These are phyloP conservation scores for Fallopia convolvulus DNA, from an alignment of 148 eudicot genomes.

Conservation along the genomic window DNA sequence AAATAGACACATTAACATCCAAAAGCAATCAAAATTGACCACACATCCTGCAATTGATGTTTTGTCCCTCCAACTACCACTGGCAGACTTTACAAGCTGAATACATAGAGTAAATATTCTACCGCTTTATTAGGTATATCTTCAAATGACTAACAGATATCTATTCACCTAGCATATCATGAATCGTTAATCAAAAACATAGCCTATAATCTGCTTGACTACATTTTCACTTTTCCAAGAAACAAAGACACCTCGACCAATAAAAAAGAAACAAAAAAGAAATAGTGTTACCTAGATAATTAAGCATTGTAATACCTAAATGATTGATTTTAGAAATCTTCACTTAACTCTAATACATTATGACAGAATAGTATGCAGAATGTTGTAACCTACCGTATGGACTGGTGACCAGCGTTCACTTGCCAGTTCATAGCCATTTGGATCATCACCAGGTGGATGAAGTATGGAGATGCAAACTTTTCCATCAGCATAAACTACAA, in stretches of 20 bases:
- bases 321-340: background rate
- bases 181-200: background rate
- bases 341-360: background rate
- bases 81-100: background rate
- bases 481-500: conserved; percentile 80
- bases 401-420: conserved; percentile 99
- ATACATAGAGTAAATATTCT: background rate
- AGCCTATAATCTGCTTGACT: background rate
- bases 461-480: conserved; percentile 96
- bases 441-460: conserved; percentile 99
- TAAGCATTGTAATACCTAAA: background rate
- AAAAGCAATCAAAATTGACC: background rate
- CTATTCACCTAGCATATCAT: background rate
- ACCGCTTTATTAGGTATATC: background rate
- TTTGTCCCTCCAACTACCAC: background rate
- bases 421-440: conserved; percentile 98
- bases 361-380: background rate
- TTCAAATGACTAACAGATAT: background rate
- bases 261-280: background rate
- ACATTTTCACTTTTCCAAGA: background rate
- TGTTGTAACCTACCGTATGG: conserved; percentile 61
- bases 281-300: background rate
- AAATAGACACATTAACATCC: background rate
- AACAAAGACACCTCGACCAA: background rate
- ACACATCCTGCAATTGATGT: background rate